A percentile compares a stretch with the other conserved stretches of the same genome.
Evolutionary conservation across 2,329 filamentous ascomycete species (phyloP).

Genomic region (Xylaria sp.): DNA sequence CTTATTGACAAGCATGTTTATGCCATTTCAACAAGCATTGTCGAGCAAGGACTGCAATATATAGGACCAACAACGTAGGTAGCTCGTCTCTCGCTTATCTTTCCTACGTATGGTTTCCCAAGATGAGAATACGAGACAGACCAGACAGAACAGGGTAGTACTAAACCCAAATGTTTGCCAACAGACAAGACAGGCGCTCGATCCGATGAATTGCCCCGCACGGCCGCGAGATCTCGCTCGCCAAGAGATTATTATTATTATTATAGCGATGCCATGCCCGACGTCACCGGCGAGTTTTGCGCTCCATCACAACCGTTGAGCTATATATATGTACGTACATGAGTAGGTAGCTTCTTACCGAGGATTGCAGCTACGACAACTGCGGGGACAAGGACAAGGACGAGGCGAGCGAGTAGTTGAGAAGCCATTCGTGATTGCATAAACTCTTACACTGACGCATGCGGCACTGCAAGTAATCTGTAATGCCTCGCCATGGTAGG

Average conservation of each 20-base stretch:
- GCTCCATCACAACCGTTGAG: too few species aligned
- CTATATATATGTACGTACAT: too few species aligned
- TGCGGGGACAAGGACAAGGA: not conserved
- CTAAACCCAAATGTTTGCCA: conserved; percentile 1
- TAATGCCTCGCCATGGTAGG: not conserved
- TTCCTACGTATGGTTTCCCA: not conserved
- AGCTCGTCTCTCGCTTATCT: conserved; percentile 28
- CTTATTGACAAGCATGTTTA: not conserved
- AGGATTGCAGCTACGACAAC: not conserved
- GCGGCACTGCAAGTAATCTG: conserved; percentile 17
- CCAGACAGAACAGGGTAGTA: conserved; percentile 10
- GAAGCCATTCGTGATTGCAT: conserved; percentile 7
- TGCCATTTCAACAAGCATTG: not conserved
- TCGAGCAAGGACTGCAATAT: not conserved
- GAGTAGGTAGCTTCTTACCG: not conserved
- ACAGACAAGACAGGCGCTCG: not conserved
- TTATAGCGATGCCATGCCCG: not conserved
- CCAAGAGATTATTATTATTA: not conserved
- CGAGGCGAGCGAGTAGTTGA: not conserved
- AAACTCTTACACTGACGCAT: conserved; percentile 8
- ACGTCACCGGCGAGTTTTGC: not conserved
- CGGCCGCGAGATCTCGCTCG: conserved; percentile 2
- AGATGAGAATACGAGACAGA: conserved; percentile 14
- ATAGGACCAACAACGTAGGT: conserved; percentile 5
- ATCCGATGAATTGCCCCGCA: conserved; percentile 16